These are phyloP conservation scores for Aspergillus sp. DNA, from an alignment of 2,329 filamentous ascomycete species.

Conservation along the genomic window DNA sequence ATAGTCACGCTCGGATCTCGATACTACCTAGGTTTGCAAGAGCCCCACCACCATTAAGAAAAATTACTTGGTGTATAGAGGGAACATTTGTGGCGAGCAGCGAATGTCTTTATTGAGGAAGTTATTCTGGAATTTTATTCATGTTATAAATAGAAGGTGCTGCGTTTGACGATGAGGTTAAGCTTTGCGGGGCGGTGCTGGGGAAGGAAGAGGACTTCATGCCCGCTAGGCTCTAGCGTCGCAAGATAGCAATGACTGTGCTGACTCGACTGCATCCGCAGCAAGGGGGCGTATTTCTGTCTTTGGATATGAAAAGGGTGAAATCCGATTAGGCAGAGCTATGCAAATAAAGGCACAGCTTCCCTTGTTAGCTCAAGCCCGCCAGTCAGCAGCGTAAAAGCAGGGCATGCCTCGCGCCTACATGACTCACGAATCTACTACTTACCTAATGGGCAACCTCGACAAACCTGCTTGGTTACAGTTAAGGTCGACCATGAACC, in stretches of 20 bases:
- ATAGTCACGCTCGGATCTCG: too few relatives aligned
- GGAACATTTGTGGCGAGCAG: too few relatives aligned
- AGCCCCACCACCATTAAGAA: not conserved
- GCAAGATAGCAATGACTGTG: too few relatives aligned
- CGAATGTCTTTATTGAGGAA: too few relatives aligned
- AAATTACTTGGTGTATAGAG: not conserved
- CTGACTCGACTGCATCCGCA: not conserved
- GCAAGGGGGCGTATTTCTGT: not conserved
- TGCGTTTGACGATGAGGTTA: not conserved
- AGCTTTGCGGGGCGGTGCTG: not conserved
- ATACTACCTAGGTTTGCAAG: too few relatives aligned
- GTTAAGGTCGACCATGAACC: not conserved
- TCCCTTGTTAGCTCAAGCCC: not conserved
- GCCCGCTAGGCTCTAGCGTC: not conserved
- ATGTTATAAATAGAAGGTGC: not conserved
- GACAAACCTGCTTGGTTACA: not conserved
- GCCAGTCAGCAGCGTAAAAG: not conserved
- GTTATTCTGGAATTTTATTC: not conserved
- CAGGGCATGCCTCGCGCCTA: not conserved
- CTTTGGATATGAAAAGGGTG: not conserved
- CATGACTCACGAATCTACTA: slow-evolving; percentile 3
- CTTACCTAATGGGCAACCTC: not conserved
- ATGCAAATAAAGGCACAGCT: too few relatives aligned
- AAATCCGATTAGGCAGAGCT: not conserved
- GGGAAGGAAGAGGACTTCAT: not conserved